Evolutionary conservation across 805 yeast species (phyloP), one percentile per base, ranked within the genome.

Genomic region (Ogataea paraovalis): DNA sequence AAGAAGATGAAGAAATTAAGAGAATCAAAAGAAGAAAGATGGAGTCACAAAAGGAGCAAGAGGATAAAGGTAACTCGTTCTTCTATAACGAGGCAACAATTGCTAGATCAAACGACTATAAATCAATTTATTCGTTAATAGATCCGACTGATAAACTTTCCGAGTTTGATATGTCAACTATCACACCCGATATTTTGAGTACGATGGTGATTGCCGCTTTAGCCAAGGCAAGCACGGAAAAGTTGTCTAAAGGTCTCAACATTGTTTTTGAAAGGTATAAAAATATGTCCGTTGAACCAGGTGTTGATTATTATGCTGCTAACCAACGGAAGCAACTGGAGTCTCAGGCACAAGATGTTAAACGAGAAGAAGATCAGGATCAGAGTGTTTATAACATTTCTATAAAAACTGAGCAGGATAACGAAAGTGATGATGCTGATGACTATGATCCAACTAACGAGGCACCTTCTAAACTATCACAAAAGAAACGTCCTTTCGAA

Each of bases 181-280:
- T 94, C 7, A 85, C 94, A 4, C 76, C 76, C 20, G 79, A 80
- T 43, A 72, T 85, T 1, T 75, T 90, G 47, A 75, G 75, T 20
- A 75, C 78, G 40, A 83, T 84, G 75, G 87, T 84, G 14, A 69
- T 79, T 47, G 76, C 79, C 1, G 89, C 96, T 0, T 70, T 94
- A 47, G 69, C 74, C 16, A 75, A 75, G 39, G 78, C 79, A 0
- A 76, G 78, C 42, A 67, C 74, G 0, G 70, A 70, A 3, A 76
- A 73, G 49, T 70, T 92, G 22, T 71, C 79, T 14, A 77, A 80
- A 45, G 95, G 88, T 2, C 68, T 90, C 49, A 78, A 79, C n/a
- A 80, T 87, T 37, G 78, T 88, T 5, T 73, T 80, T 14, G 77
- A 83, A 10, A 73, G 97, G 51, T 87, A 85, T 34, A 55, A 48